Percentiles rank a stretch among this genome's conserved stretches.
Conservation (phyloP, 2,329 filamentous ascomycete species). For the Xylaria arbuscula region DNA sequence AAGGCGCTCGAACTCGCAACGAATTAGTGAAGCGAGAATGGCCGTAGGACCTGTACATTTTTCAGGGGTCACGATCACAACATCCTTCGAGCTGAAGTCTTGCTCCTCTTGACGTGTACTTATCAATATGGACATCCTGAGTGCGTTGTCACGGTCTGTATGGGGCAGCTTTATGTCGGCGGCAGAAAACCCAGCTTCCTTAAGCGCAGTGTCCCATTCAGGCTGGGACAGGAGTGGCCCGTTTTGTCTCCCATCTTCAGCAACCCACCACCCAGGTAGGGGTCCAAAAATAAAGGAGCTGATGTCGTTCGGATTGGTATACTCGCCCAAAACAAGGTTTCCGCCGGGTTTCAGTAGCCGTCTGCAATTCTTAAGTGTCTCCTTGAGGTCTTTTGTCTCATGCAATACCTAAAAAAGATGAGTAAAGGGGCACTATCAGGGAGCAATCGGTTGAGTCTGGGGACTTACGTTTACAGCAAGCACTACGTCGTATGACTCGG, state of each 20-base stretch:
- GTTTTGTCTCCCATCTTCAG: conserved; percentile 23
- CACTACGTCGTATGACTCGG: conserved; percentile 18
- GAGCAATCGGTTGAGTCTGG: neutral
- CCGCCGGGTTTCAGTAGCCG: neutral
- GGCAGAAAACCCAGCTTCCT: conserved; percentile 11
- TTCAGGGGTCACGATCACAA: conserved; percentile 18
- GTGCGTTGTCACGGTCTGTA: neutral
- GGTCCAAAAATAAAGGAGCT: conserved; percentile 24
- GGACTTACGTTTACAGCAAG: conserved; percentile 19
- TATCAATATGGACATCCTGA: conserved; percentile 20
- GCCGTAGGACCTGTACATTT: neutral
- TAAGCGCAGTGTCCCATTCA: conserved; percentile 23
- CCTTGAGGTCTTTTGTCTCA: conserved; percentile 17
- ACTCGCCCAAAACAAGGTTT: conserved; percentile 5
- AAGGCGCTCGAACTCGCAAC: neutral
- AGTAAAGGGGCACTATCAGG: neutral
- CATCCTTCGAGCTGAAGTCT: conserved; percentile 9
- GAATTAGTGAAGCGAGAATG: conserved; percentile 8
- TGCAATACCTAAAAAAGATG: conserved; percentile 10
- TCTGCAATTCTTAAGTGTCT: conserved; percentile 21
- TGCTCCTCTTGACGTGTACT: conserved; percentile 10
- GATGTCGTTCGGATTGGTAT: conserved; percentile 24
- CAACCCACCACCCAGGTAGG: conserved; percentile 21
- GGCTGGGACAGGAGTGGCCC: conserved; percentile 12
- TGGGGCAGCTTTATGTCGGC: conserved; percentile 13